Evolutionary conservation across 495 filamentous ascomycete species (phyloP), one percentile per base, ranked within the genome.

Genomic region (Penicillium pulvis): DNA sequence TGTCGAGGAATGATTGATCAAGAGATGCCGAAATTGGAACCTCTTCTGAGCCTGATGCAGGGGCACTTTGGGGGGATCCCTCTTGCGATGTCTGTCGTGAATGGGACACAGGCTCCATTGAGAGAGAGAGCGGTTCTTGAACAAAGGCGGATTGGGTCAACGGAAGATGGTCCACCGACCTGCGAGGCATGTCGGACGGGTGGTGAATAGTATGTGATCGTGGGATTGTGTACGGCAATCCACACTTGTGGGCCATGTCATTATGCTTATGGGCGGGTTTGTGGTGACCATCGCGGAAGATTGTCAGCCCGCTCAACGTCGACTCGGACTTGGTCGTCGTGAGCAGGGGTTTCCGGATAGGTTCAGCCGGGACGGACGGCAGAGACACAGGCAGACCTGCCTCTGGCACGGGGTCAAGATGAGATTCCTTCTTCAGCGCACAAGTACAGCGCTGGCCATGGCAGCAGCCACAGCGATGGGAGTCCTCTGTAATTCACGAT

Each of bases 361-460:
- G 70, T 73, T 88, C 79, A 68, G 75, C 71, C 57, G 75, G 71
- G 53, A 80, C 67, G 56, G 75, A 60, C 33, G 65, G 65, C 23
- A 65, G 67, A 52, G 65, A 35, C 53, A 59, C 33, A 26, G 65
- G 65, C 31, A 70, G 45, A 49, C 67, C 65, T 19, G 62, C 59
- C 52, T 70, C 67, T 6, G 67, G 67, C 6, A 70, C 67, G n/a
- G 65, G 33, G 35, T 95, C 89, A 60, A 94, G 83, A 61, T 81
- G 79, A 55, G 83, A 81, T 74, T 97, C 94, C 76, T 93, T 96
- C 81, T 97, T 98, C 72, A 92, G 71, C 63, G 90, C 87, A 77
- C 94, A 98, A 60, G 87, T 89, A 79, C 94, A 98, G 75, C 91
- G 90, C 65, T 86, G 86, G 69, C 94, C 94, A 74, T 96, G 91